Evolutionary conservation across 208 protist species (phyloP), one percentile per base, ranked within the genome.

Genomic region (Wallacemonas sp.): DNA sequence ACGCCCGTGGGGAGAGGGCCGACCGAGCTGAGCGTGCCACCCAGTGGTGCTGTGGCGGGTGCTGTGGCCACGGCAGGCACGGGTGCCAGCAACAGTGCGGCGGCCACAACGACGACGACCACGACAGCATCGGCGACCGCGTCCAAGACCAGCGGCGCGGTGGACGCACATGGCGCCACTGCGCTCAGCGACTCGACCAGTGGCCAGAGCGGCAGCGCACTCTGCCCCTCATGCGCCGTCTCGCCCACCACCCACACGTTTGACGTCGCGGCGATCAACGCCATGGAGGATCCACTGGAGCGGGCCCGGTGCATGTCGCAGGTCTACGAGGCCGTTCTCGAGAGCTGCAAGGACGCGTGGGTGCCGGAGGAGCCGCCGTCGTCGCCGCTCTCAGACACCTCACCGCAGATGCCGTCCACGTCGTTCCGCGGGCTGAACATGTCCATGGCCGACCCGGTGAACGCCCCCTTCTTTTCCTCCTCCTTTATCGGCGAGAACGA

Each of bases 221-320:
- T n/a, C n/a, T n/a, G n/a, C n/a, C n/a, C n/a, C n/a, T n/a, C n/a
- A n/a, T n/a, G n/a, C n/a, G n/a, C n/a, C n/a, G n/a, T n/a, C n/a
- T n/a, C n/a, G n/a, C n/a, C n/a, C n/a, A n/a, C n/a, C n/a, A n/a
- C n/a, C n/a, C n/a, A n/a, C n/a, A n/a, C n/a, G 11, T 58, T 58
- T n/a, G 52, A 58, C 26, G 52, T 58, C 12, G 29, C 29, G n/a
- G 52, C 52, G 5, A 58, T 58, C 52, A 43, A 58, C 52, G 30
- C 52, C 30, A 58, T 58, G 6, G 30, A 16, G n/a, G 52, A 58
- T n/a, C 52, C 52, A 8, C 17, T 58, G 16, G 52, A 58, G 30
- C 26, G 52, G 3, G 52, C 52, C 4, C 52, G n/a, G 30, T 30
- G 52, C 52, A 58, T 58, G 52, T 58, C 52, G 19, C 29, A 58